These are phyloP conservation scores for Solanum etuberosum DNA, from an alignment of 257 asterid species.

Conservation along the genomic window DNA sequence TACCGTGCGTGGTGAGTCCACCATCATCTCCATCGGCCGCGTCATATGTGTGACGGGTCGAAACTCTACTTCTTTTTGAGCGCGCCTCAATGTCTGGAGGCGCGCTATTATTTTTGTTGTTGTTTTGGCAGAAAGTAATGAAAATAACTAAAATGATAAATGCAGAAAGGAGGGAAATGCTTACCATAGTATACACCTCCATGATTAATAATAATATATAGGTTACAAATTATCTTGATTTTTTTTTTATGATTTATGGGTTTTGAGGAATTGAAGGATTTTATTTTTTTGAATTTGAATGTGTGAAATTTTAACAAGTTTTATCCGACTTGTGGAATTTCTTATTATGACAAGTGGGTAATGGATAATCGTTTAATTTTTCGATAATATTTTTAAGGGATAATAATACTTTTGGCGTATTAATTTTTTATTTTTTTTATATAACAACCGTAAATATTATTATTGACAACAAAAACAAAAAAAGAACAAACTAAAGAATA, in stretches of 20 bases:
- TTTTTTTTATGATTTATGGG: background rate
- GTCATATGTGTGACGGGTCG: background rate
- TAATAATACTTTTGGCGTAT: background rate
- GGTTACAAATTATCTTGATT: background rate
- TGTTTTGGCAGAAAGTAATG: background rate
- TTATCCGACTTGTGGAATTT: background rate
- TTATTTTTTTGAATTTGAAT: background rate
- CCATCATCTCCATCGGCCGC: background rate
- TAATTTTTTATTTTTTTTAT: background rate
- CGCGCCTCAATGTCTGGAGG: background rate
- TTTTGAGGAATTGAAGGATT: background rate
- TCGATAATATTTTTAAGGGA: background rate
- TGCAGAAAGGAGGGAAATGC: background rate
- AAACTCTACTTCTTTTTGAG: background rate
- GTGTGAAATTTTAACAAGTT: background rate
- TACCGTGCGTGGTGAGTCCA: background rate
- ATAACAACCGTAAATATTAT: background rate
- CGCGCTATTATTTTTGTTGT: background rate
- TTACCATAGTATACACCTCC: background rate
- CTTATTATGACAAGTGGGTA: background rate
- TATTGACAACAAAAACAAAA: background rate
- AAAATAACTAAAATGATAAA: background rate
- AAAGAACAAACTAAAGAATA: background rate
- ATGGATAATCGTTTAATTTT: background rate
- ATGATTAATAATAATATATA: background rate